Percentiles rank a stretch among this genome's conserved stretches.
Conservation (phyloP, 78 protist species). For the Trichosphaerium sp. region DNA sequence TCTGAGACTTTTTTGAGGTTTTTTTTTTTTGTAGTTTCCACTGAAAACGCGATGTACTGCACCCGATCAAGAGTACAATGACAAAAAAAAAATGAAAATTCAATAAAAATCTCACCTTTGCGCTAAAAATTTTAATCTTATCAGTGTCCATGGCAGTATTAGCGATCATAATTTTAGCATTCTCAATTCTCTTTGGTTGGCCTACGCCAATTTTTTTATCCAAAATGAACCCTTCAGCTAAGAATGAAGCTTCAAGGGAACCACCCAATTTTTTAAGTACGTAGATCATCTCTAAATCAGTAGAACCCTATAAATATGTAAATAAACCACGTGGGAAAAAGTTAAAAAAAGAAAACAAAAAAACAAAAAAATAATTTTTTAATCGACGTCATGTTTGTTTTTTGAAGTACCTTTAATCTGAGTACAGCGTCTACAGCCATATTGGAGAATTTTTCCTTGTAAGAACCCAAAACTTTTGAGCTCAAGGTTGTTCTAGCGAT, state of each 20-base stretch:
- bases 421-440: constrained; percentile 94
- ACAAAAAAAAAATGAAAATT: no score
- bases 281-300: constrained; percentile 78
- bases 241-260: constrained; percentile 76
- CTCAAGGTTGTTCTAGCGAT: constrained; percentile 95
- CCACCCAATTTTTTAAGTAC: constrained; percentile 94
- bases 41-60: no score
- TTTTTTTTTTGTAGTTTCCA: no score
- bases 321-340: background rate
- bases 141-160: constrained; percentile 99
- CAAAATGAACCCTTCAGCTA: constrained; percentile 96
- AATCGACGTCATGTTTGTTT: background rate
- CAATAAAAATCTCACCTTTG: constrained; percentile 70
- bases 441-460: constrained; percentile 85
- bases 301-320: background rate
- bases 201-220: constrained; percentile 95
- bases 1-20: background rate
- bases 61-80: no score
- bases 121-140: constrained; percentile 96
- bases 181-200: constrained; percentile 83
- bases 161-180: constrained; percentile 90
- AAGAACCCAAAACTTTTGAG: constrained; percentile 77
- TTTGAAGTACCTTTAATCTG: constrained; percentile 45
- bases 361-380: background rate
- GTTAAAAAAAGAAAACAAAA: no score